A percentile compares a stretch with the other conserved stretches of the same genome.
Conservation (phyloP, 371 early-diverging fungal genomes). For the Syncephalastrum sp. region DNA sequence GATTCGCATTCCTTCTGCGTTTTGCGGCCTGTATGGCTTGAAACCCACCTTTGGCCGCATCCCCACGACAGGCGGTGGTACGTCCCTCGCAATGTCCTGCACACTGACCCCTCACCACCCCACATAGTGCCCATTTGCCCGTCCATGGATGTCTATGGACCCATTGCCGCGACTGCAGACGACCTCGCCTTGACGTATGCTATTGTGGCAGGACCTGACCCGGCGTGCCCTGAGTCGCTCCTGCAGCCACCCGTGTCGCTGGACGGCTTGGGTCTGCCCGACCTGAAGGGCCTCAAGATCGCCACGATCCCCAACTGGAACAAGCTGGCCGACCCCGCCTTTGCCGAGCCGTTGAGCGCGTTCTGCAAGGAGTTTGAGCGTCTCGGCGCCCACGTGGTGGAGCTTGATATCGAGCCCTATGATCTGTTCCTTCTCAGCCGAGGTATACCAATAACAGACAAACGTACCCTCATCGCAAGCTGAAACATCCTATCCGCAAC, state of each 20-base stretch:
- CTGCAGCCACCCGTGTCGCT: conserved; percentile 25
- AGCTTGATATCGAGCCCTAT: conserved; percentile 55
- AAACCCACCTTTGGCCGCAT: conserved; percentile 71
- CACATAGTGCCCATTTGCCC: conserved; percentile 34
- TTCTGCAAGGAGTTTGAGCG: conserved; percentile 41
- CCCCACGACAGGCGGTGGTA: conserved; percentile 51
- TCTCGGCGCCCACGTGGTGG: conserved; percentile 62
- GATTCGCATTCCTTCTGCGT: conserved; percentile 64
- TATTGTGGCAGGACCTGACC: conserved; percentile 56
- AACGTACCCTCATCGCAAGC: background rate
- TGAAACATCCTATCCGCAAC: background rate
- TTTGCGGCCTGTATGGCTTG: conserved; percentile 72
- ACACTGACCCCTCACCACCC: background rate
- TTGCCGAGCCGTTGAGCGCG: conserved; percentile 34
- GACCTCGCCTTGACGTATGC: conserved; percentile 63
- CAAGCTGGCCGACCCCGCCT: conserved; percentile 30
- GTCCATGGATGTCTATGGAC: conserved; percentile 57
- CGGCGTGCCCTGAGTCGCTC: conserved; percentile 18
- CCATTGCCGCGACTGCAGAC: conserved; percentile 60
- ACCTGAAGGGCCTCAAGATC: conserved; percentile 28
- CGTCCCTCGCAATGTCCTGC: background rate
- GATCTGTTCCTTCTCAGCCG: conserved; percentile 50
- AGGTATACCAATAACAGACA: conserved; percentile 17
- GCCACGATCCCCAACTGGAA: conserved; percentile 28
- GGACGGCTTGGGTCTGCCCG: conserved; percentile 18